These are phyloP conservation scores for Nakaseomyces delphensis DNA, from an alignment of 1,139 yeast species.

Conservation along the genomic window DNA sequence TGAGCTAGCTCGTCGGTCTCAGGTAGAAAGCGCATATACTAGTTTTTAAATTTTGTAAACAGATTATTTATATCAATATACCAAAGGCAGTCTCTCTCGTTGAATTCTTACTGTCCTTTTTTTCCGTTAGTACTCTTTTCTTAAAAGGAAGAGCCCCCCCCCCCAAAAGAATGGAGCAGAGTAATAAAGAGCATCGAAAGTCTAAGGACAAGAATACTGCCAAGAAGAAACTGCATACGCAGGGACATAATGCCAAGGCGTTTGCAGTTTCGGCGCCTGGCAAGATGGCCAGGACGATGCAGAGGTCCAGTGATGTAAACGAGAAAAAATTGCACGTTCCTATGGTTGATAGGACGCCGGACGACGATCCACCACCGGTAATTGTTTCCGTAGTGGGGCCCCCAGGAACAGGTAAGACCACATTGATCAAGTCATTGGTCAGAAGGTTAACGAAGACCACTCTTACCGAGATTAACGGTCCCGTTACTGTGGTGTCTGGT, in stretches of 20 bases:
- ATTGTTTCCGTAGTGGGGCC: slow-evolving; percentile 97
- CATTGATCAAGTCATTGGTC: slow-evolving; percentile 81
- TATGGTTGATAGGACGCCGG: slow-evolving; percentile 95
- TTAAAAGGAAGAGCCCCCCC: too few species aligned
- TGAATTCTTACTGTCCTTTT: neutral
- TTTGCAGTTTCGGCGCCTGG: slow-evolving; percentile 91
- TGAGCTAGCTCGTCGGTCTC: too few species aligned
- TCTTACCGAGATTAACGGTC: slow-evolving; percentile 81
- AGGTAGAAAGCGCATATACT: too few species aligned
- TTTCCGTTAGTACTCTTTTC: neutral
- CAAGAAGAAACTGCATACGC: slow-evolving; percentile 80
- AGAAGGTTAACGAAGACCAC: slow-evolving; percentile 86
- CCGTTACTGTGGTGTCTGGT: slow-evolving; percentile 95
- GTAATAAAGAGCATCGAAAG: slow-evolving; percentile 53
- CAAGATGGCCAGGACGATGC: slow-evolving; percentile 75
- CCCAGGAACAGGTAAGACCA: slow-evolving; percentile 96
- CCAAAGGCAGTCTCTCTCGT: neutral
- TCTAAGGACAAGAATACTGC: slow-evolving; percentile 53
- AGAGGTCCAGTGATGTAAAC: slow-evolving; percentile 74
- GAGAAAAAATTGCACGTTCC: slow-evolving; percentile 92
- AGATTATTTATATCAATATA: too few species aligned
- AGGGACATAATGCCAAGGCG: slow-evolving; percentile 90
- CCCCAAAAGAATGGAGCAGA: slow-evolving; percentile 40
- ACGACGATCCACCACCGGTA: slow-evolving; percentile 95
- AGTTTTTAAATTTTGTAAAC: too few species aligned